These are phyloP conservation scores for Rhizoctonia solani DNA, from an alignment of 1,284 basidiomycete genomes.

Conservation along the genomic window DNA sequence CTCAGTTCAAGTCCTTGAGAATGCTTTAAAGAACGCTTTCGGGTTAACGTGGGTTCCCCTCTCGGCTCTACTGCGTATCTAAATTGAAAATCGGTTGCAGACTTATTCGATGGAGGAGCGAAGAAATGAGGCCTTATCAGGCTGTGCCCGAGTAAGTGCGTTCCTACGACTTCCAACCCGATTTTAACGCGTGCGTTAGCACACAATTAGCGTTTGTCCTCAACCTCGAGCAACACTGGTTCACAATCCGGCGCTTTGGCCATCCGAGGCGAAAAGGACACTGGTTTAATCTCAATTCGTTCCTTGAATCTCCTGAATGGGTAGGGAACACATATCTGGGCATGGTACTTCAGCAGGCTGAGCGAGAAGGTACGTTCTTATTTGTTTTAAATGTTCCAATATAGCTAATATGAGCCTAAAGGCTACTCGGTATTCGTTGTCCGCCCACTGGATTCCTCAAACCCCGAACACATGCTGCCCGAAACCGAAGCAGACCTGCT, in stretches of 20 bases:
- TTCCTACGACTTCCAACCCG: neutral
- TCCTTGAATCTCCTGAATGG: conserved; percentile 73
- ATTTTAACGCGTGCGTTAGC: conserved; percentile 49
- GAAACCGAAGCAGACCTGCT: conserved; percentile 68
- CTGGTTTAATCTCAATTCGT: conserved; percentile 94
- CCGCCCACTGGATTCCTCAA: conserved; percentile 55
- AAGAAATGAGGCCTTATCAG: conserved; percentile 78
- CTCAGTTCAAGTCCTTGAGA: conserved; percentile 79
- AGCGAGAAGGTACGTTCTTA: conserved; percentile 64
- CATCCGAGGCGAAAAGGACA: conserved; percentile 58
- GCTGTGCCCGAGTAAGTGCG: conserved; percentile 71
- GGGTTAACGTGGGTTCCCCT: conserved; percentile 65
- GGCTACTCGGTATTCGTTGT: conserved; percentile 91
- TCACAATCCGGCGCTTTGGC: conserved; percentile 83
- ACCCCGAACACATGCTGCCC: conserved; percentile 53
- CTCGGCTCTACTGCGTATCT: conserved; percentile 10
- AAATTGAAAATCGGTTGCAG: conserved; percentile 42
- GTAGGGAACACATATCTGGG: conserved; percentile 80
- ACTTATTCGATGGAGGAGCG: conserved; percentile 82
- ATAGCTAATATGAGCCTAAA: conserved; percentile 42
- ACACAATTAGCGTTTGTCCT: conserved; percentile 86
- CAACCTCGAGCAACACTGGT: conserved; percentile 88
- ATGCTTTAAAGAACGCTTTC: conserved; percentile 76
- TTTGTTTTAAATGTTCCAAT: neutral
- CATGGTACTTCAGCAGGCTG: conserved; percentile 86